Evolutionary conservation across 108 stramenopile genomes (phyloP).

Genomic region (Stephanodiscus minutulus): DNA sequence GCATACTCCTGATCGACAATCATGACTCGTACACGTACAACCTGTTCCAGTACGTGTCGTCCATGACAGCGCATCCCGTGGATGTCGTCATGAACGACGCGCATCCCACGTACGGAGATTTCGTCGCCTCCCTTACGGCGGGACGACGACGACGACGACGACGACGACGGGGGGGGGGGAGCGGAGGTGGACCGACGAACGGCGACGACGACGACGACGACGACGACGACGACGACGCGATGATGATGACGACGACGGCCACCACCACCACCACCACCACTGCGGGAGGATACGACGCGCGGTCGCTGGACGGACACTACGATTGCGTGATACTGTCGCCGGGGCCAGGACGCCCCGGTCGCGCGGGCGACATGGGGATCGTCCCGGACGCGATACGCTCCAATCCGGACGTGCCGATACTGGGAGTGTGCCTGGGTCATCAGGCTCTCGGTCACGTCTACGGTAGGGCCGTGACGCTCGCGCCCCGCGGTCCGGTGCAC

Average conservation of each 20-base stretch:
- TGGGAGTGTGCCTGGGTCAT: constrained; percentile 95
- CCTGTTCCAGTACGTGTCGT: constrained; percentile 81
- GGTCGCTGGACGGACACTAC: constrained; percentile 20
- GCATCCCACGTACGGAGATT: constrained; percentile 40
- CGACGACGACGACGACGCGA: no score
- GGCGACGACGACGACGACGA: no score
- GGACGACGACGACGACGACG: no score
- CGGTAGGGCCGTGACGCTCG: constrained; percentile 56
- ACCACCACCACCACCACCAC: no score
- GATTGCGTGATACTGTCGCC: constrained; percentile 89
- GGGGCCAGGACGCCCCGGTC: constrained; percentile 85
- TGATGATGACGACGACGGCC: no score
- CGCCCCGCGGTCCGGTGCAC: constrained; percentile 82
- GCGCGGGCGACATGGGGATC: constrained; percentile 74
- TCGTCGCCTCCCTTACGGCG: constrained; percentile 18
- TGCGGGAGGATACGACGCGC: neutral
- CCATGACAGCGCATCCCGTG: constrained; percentile 73
- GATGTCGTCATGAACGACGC: constrained; percentile 85
- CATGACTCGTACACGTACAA: constrained; percentile 98
- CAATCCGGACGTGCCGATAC: constrained; percentile 66
- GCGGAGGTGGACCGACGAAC: neutral
- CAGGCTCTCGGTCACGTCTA: constrained; percentile 83
- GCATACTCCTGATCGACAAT: constrained; percentile 90
- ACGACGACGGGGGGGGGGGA: no score
- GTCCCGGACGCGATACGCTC: constrained; percentile 57